phyloP scores from a whole-genome alignment of 805 yeast genomes.

The Candida verbasci region DNA sequence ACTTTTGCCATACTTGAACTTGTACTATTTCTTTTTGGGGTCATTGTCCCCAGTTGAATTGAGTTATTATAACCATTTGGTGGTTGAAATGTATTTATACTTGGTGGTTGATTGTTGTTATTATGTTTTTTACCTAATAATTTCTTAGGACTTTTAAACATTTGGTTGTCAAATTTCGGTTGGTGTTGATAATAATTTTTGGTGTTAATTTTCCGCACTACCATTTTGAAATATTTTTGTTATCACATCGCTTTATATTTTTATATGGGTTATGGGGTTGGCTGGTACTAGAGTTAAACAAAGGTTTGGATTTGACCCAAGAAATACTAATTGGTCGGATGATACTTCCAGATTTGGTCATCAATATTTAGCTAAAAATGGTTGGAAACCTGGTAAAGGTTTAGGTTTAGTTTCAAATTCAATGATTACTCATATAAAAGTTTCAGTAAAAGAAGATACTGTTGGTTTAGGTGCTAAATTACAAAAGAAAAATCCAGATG shows the following conservation, averaged over 20 bases:
- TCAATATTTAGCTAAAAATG: conserved; percentile 71
- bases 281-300: conserved; percentile 79
- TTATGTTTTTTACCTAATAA: not conserved
- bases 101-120: not conserved
- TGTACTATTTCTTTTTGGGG: not conserved
- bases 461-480: conserved; percentile 87
- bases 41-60: not conserved
- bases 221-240: not conserved
- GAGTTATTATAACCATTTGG: not conserved
- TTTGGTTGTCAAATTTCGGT: not conserved
- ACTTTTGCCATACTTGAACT: not conserved
- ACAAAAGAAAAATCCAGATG: conserved; percentile 57
- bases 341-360: conserved; percentile 83
- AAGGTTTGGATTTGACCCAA: conserved; percentile 86
- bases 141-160: conserved; percentile 7
- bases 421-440: conserved; percentile 77
- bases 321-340: conserved; percentile 93
- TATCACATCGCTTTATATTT: not conserved
- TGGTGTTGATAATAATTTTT: too few relatives aligned
- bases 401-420: conserved; percentile 69
- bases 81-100: not conserved
- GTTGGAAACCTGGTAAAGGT: conserved; percentile 93
- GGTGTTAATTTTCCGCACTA: too few relatives aligned
- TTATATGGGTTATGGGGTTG: conserved; percentile 79
- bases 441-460: conserved; percentile 74